A percentile compares a stretch with the other conserved stretches of the same genome.
Evolutionary conservation across 495 filamentous ascomycete genomes (phyloP).

Genomic region (Aspergillus mulundensis): DNA sequence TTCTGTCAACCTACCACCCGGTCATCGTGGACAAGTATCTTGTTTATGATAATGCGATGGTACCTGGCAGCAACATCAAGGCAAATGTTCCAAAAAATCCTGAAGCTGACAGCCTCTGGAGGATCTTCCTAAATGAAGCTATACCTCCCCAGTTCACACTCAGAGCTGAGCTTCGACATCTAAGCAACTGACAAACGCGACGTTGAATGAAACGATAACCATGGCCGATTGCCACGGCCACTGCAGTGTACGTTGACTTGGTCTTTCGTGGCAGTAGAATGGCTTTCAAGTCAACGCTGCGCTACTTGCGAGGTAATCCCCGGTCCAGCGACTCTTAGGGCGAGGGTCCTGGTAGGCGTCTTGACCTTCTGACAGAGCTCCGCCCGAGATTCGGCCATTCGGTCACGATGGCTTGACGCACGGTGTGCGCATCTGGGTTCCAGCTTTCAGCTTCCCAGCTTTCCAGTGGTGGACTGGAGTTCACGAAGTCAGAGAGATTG

Average conservation of each 20-base stretch:
- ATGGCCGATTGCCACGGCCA: slow-evolving; percentile 63
- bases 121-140: slow-evolving; percentile 29
- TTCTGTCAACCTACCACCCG: slow-evolving; percentile 71
- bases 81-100: slow-evolving; percentile 58
- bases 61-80: slow-evolving; percentile 61
- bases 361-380: slow-evolving; percentile 65
- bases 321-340: slow-evolving; percentile 34
- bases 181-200: slow-evolving; percentile 58
- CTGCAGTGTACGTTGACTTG: slow-evolving; percentile 65
- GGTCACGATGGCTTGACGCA: too few relatives aligned
- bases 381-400: too few relatives aligned
- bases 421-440: too few relatives aligned
- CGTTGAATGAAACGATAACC: slow-evolving; percentile 66
- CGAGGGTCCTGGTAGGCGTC: slow-evolving; percentile 51
- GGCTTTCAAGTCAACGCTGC: slow-evolving; percentile 59
- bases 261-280: slow-evolving; percentile 73
- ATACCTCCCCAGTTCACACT: slow-evolving; percentile 48
- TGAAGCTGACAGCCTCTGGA: slow-evolving; percentile 43
- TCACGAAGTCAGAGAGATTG: too few relatives aligned
- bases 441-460: too few relatives aligned
- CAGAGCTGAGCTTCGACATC: slow-evolving; percentile 46
- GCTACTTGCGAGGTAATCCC: slow-evolving; percentile 63
- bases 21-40: slow-evolving; percentile 72
- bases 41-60: slow-evolving; percentile 68
- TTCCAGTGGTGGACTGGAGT: too few relatives aligned